phyloP scores from a whole-genome alignment of 176 grass and related monocot species.

The Zoysia japonica region DNA sequence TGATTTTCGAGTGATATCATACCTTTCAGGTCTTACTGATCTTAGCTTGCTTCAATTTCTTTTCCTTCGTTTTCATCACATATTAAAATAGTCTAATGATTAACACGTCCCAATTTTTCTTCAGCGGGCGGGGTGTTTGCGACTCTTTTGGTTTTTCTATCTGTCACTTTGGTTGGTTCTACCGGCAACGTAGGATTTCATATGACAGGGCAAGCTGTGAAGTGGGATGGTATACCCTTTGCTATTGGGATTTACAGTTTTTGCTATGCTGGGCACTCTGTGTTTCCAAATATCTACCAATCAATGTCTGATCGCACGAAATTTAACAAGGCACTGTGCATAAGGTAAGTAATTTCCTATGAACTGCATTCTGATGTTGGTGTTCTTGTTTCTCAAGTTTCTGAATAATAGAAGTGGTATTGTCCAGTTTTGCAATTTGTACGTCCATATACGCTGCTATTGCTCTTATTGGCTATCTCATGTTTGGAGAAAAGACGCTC shows the following conservation, averaged over 20 bases:
- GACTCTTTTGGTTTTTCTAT: constrained; percentile 72
- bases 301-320: constrained; percentile 91
- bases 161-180: constrained; percentile 62
- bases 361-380: background rate
- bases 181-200: constrained; percentile 63
- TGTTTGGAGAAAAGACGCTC: constrained; percentile 80
- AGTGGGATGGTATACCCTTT: constrained; percentile 76
- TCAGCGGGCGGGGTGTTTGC: constrained; percentile 77
- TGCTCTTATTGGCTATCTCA: constrained; percentile 75
- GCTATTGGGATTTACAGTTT: constrained; percentile 90
- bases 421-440: constrained; percentile 71
- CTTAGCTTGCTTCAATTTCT: constrained; percentile 12
- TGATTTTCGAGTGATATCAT: constrained; percentile 86
- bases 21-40: constrained; percentile 67
- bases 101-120: background rate
- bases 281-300: constrained; percentile 97
- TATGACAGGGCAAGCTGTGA: constrained; percentile 62
- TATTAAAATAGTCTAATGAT: background rate
- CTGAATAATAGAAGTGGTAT: constrained; percentile 27
- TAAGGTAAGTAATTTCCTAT: constrained; percentile 1
- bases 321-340: constrained; percentile 68
- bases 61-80: background rate
- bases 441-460: constrained; percentile 78
- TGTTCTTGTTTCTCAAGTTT: constrained; percentile 23
- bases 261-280: constrained; percentile 80